A percentile compares a stretch with the other conserved stretches of the same genome.
These are phyloP conservation scores for Metroxylon sagu DNA, from an alignment of 176 grass and related monocot genomes.

Conservation along the genomic window DNA sequence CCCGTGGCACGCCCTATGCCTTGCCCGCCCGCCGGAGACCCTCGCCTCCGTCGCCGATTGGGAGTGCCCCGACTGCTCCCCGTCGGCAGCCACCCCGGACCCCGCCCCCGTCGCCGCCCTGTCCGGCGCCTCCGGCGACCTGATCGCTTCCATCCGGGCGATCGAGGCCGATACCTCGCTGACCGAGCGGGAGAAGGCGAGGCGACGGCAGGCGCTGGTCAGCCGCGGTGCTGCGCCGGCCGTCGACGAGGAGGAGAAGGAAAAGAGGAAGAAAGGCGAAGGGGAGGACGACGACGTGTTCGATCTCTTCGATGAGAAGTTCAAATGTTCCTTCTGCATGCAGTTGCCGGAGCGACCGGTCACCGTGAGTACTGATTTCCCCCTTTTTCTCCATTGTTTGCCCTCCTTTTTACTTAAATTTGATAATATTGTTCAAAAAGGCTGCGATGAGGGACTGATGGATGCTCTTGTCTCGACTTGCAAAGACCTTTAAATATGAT, in stretches of 20 bases:
- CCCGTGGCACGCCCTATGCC: slow-evolving; percentile 77
- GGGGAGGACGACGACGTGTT: slow-evolving; percentile 16
- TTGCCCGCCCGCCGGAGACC: slow-evolving; percentile 40
- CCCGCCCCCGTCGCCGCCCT: not conserved
- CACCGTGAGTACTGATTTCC: slow-evolving; percentile 36
- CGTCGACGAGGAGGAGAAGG: not conserved
- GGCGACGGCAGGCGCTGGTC: slow-evolving; percentile 58
- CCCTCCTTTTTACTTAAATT: not conserved
- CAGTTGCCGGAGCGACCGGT: slow-evolving; percentile 87
- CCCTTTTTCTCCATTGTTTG: not conserved
- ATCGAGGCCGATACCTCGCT: slow-evolving; percentile 58
- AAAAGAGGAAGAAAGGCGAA: slow-evolving; percentile 5
- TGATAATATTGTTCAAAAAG: too few relatives aligned
- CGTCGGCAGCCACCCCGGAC: not conserved
- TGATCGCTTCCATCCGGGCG: slow-evolving; percentile 54
- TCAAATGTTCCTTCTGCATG: slow-evolving; percentile 84
- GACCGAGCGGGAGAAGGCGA: slow-evolving; percentile 65
- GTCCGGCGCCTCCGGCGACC: slow-evolving; percentile 3
- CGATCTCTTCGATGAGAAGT: slow-evolving; percentile 41
- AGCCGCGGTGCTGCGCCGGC: slow-evolving; percentile 19
- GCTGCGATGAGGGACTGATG: too few relatives aligned
- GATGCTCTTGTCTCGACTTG: too few relatives aligned
- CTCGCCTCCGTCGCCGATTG: slow-evolving; percentile 46
- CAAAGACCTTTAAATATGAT: too few relatives aligned
- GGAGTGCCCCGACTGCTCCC: slow-evolving; percentile 77